Base-by-base conservation (phyloP, 352 stramenopile genomes). In the Globisporangium sylvaticum region DNA sequence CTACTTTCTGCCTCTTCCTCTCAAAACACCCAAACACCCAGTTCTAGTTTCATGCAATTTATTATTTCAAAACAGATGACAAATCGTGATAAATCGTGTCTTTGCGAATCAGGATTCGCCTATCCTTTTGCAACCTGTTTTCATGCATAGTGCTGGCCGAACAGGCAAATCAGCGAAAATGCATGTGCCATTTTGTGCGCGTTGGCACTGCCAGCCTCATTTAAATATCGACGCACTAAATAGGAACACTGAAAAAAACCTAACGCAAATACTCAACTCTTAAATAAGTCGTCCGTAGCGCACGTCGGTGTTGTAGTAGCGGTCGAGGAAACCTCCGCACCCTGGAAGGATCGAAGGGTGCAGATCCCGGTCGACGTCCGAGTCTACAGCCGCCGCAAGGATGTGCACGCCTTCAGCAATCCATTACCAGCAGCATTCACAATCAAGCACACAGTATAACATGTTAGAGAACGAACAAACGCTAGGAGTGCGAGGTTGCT, bases 221-320 rank as follows among this genome's bases (percentile, higher is more conserved):
- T 42, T 39, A 15, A 3, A 12, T 42, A 12, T 42, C 34, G 18
- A 20, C 37, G 3, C 14, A 44, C 37, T 44, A 18, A 44, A 15
- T 20, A 7, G 37, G 37, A 44, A 20, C 37, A 44, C 37, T 44
- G 12, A 44, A 44, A 44, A 44, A 44, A 12, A 6, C 37, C 4
- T 20, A 12, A 44, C 20, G 12, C 4, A 12, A 18, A 44, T 44
- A 44, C 12, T 44, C 37, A 44, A 44, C 37, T 44, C 22, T 18
- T 64, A 67, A 27, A 67, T 64, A 24, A 66, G 61, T 22, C 61
- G 44, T 2, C 34, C 48, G 2, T 14, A 60, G 22, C 22, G 27
- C n/a, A 60, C 61, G n/a, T 59, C 14, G 4, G 48, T 34, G 22
- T 66, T 24, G 61, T 66, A 59, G 22, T 66, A 66, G 12, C 61